phyloP scores from a whole-genome alignment of 2,329 filamentous ascomycete genomes.

The Xylaria hypoxylon region DNA sequence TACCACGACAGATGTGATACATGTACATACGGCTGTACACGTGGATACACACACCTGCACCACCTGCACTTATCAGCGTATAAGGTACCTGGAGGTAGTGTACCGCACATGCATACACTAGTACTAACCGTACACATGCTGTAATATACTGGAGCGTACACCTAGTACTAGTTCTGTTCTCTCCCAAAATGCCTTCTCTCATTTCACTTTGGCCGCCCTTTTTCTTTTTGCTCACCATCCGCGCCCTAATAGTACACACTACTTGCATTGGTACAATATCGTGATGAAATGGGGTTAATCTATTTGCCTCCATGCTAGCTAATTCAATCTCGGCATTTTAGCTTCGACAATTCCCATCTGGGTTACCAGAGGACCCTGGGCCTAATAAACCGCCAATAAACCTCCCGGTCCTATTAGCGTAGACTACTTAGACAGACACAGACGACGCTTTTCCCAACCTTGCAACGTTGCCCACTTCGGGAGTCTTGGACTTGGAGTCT shows the following conservation, averaged over 20 bases:
- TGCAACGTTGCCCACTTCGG: constrained; percentile 39
- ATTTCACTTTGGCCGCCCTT: constrained; percentile 24
- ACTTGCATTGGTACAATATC: constrained; percentile 31
- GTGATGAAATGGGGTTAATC: constrained; percentile 31
- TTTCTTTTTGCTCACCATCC: constrained; percentile 33
- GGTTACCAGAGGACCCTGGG: constrained; percentile 43
- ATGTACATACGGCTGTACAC: constrained; percentile 6
- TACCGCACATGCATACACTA: not conserved
- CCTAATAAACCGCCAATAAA: constrained; percentile 47
- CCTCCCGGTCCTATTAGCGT: constrained; percentile 39
- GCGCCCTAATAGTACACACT: constrained; percentile 3
- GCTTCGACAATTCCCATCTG: constrained; percentile 41
- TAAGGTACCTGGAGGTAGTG: not conserved
- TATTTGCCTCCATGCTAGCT: constrained; percentile 39
- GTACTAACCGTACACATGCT: not conserved
- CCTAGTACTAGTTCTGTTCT: too few relatives aligned
- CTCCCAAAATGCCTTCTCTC: not conserved
- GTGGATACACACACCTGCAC: constrained; percentile 8
- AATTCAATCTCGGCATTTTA: constrained; percentile 44
- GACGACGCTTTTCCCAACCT: constrained; percentile 39
- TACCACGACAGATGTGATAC: too few relatives aligned
- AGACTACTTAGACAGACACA: constrained; percentile 8
- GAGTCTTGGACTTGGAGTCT: constrained; percentile 33
- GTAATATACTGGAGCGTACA: not conserved
- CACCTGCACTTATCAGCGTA: not conserved